Evolutionary conservation across 2,329 filamentous ascomycete genomes (phyloP), one percentile per base, ranked within the genome.

Genomic region (Alternaria conjuncta): DNA sequence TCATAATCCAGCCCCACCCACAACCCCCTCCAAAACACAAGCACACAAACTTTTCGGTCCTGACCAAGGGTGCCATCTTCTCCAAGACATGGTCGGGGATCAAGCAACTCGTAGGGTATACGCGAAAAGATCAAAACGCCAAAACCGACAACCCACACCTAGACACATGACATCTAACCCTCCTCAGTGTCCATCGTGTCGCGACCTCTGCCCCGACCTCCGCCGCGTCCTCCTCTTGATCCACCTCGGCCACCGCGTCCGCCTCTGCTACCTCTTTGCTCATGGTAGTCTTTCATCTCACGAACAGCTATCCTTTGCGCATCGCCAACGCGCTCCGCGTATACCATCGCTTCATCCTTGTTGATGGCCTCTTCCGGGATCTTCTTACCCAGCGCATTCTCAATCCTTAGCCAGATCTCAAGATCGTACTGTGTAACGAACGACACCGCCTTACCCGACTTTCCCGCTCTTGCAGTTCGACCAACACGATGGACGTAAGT

Each of bases 401-500:
- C 94, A 55, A 97, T 97, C 20, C 93, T 85, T 73, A 90, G 82
- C 81, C 88, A 96, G 36, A 96, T 86, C 78, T 94, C 92, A 2
- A 94, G 83, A 73, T 97, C 94, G 71, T 96, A 97, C 79, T 97
- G 94, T 0, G 92, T 97, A 6, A 96, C 90, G 9, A 97, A 82
- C 56, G 86, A 92, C 50, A 97, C 86, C 9, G 94, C 93, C 46
- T 92, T 87, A 54, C 94, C 94, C 2, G 90, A 90, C 78, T 94
- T 94, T 28, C 94, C 94, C 0, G 94, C 94, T 80, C 94, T 88
- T 0, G 94, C 94, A 1, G 94, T 97, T 70, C 94, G 90, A 20
- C 94, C 94, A 1, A 97, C 93, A 56, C 94, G 87, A 80, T 97
- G 94, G 30, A 97, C 91, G 73, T 97, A 97, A 0, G 94, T 97